Evolutionary conservation across 345 rosid species (phyloP).

Genomic region (Brassica incana): DNA sequence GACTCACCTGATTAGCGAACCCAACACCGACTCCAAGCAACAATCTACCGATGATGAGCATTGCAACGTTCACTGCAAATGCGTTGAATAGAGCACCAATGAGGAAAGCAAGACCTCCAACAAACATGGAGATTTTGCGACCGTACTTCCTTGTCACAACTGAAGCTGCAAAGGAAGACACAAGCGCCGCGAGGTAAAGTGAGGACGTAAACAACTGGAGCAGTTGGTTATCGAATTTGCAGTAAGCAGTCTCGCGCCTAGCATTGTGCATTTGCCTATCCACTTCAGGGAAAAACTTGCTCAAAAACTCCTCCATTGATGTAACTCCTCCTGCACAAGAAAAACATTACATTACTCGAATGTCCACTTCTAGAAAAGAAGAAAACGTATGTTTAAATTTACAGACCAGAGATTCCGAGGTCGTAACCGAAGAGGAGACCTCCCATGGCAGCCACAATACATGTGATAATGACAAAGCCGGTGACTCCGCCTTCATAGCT

Average conservation of each 20-base stretch:
- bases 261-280: constrained; percentile 27
- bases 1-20: constrained; percentile 54
- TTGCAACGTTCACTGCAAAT: constrained; percentile 39
- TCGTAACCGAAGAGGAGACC: constrained; percentile 65
- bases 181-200: constrained; percentile 52
- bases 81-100: constrained; percentile 49
- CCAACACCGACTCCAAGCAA: constrained; percentile 65
- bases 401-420: constrained; percentile 52
- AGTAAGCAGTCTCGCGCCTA: constrained; percentile 42
- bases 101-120: constrained; percentile 52
- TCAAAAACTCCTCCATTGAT: constrained; percentile 53
- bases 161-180: constrained; percentile 54
- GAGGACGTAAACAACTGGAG: constrained; percentile 56
- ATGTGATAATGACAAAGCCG: constrained; percentile 45
- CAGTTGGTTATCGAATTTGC: constrained; percentile 54
- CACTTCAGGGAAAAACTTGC: constrained; percentile 52
- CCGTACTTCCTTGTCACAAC: constrained; percentile 48
- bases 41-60: constrained; percentile 59
- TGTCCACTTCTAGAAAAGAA: not conserved
- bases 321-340: constrained; percentile 51
- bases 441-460: constrained; percentile 58
- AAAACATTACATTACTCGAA: not conserved
- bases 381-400: not conserved
- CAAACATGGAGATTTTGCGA: constrained; percentile 54
- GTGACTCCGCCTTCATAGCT: constrained; percentile 54